Base-by-base conservation (phyloP, 306 rosid genomes). In the Malus fusca region DNA sequence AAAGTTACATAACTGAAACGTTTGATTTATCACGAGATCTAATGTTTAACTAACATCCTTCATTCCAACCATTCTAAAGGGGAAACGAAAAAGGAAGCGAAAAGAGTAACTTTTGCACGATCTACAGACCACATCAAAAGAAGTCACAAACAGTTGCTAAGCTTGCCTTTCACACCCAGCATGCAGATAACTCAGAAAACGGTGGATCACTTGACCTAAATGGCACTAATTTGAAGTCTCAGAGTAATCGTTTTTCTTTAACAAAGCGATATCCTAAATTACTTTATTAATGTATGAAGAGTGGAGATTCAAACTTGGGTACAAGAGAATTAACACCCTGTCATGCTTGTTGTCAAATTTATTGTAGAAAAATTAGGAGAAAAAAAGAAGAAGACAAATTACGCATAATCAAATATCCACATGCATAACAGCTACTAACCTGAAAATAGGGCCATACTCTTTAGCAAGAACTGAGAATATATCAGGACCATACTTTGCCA, bases 361-460 rank as follows among this genome's bases (percentile, higher is more conserved):
- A 6, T 58, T 22, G 1, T 28, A n/a, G 23, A 56, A 58, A n/a
- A 22, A 23, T 4, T 72, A 7, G 55, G 18, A 62, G 30, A 58
- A 58, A 58, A 59, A 23, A 14, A 26, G n/a, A 4, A 59, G 2
- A 6, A 1, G 4, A 5, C 30, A 59, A 59, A 59, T 59, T 59
- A 21, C 5, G 17, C 64, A 23, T 4, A 11, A 23, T 23, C 30
- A 51, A 17, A 46, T 17, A 15, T 15, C 6, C 2, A 17, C 55
- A 17, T 6, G 55, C 55, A 15, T 15, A 51, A 51, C 21, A 48
- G 55, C 55, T 15, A 76, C 79, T 52, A 48, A 94, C 98, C 98
- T 94, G 96, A 86, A 94, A 80, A 94, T 86, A 59, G 98, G 96
- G 70, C 98, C 98, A 72, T 90, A 95, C 76, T 84, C 88, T 69